Conservation (phyloP, 2,329 filamentous ascomycete species). For the Aspergillus pseudotamarii region DNA sequence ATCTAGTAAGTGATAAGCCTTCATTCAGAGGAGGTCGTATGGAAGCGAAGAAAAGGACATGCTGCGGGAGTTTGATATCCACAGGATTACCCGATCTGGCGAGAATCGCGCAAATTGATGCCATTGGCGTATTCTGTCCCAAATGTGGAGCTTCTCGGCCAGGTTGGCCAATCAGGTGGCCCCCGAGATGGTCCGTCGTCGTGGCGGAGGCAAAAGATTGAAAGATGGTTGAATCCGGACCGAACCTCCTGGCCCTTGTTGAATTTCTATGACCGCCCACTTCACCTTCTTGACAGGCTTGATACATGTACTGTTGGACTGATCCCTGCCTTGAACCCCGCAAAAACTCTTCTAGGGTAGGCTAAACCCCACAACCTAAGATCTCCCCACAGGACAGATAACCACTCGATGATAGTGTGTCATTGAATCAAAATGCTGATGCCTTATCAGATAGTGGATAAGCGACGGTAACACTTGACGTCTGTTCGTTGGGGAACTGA, state of each 20-base stretch:
- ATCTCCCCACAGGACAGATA: background rate
- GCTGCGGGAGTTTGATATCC: background rate
- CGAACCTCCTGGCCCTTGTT: background rate
- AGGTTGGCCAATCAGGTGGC: background rate
- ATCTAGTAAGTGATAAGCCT: background rate
- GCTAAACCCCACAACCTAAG: background rate
- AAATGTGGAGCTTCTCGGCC: background rate
- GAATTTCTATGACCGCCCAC: background rate
- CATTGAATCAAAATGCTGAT: background rate
- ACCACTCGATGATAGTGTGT: background rate
- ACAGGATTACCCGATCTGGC: background rate
- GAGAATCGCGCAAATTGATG: conserved; percentile 14
- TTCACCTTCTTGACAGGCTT: background rate
- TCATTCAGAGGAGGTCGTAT: background rate
- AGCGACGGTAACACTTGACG: background rate
- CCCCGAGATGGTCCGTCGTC: background rate
- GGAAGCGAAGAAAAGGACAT: background rate
- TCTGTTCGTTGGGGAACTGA: background rate
- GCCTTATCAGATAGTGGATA: background rate
- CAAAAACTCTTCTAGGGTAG: background rate
- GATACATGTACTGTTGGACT: background rate
- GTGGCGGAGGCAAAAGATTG: background rate
- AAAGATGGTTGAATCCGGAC: background rate
- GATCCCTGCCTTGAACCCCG: background rate
- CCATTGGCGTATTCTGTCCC: conserved; percentile 8